Percentiles rank a stretch among this genome's conserved stretches.
These are phyloP conservation scores for Roridomyces roridus DNA, from an alignment of 768 basidiomycete genomes.

Conservation along the genomic window DNA sequence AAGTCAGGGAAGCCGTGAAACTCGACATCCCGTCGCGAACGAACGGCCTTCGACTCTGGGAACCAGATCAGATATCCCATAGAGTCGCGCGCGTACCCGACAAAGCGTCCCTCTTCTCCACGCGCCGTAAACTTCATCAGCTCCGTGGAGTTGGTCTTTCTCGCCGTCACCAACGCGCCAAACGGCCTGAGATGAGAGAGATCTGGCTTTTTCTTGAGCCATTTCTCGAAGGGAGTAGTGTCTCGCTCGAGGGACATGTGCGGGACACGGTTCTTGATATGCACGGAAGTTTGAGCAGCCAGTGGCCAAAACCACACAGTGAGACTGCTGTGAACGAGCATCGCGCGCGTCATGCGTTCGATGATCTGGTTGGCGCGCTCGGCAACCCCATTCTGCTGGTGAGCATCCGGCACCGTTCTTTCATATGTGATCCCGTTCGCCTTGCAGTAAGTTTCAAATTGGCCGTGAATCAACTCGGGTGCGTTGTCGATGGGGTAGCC, in stretches of 20 bases:
- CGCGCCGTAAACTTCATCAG: neutral
- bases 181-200: slow-evolving; percentile 30
- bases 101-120: slow-evolving; percentile 19
- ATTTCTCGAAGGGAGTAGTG: slow-evolving; percentile 11
- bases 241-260: neutral
- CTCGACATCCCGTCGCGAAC: slow-evolving; percentile 12
- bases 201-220: slow-evolving; percentile 14
- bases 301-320: slow-evolving; percentile 25
- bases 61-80: slow-evolving; percentile 29
- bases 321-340: slow-evolving; percentile 20
- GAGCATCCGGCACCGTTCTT: slow-evolving; percentile 28
- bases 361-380: slow-evolving; percentile 29
- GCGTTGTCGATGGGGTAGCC: slow-evolving; percentile 28
- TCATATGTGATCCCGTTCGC: slow-evolving; percentile 28
- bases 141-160: slow-evolving; percentile 12
- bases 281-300: slow-evolving; percentile 11
- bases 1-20: slow-evolving; percentile 20
- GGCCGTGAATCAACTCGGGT: slow-evolving; percentile 26
- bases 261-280: slow-evolving; percentile 17
- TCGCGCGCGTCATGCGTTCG: slow-evolving; percentile 23
- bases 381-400: slow-evolving; percentile 35
- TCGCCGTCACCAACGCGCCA: slow-evolving; percentile 21
- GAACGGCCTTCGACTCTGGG: slow-evolving; percentile 11
- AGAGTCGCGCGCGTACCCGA: slow-evolving; percentile 23
- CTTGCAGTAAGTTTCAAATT: slow-evolving; percentile 21